Conservation (phyloP, 1,139 yeast species). For the Debaryomyces nepalensis region DNA sequence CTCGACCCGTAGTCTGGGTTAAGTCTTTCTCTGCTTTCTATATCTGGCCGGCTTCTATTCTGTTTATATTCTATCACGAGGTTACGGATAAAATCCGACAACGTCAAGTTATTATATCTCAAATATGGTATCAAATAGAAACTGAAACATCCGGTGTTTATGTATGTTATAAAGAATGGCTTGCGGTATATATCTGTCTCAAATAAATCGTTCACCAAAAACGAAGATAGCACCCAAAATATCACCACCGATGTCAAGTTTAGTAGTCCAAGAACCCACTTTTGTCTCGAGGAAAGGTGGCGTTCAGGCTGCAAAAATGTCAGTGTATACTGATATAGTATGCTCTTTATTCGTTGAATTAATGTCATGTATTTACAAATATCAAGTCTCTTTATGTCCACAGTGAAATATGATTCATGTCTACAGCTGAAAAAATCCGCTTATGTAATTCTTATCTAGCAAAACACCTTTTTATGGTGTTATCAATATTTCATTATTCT, state of each 20-base stretch:
- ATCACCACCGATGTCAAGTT: slow-evolving; percentile 75
- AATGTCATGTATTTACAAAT: slow-evolving; percentile 6
- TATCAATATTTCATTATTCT: too few relatives aligned
- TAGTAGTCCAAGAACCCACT: slow-evolving; percentile 78
- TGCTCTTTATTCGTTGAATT: slow-evolving; percentile 1
- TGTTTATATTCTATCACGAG: slow-evolving; percentile 28
- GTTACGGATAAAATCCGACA: slow-evolving; percentile 27
- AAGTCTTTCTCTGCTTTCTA: slow-evolving; percentile 16
- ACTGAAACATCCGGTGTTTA: slow-evolving; percentile 84
- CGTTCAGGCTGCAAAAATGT: slow-evolving; percentile 16
- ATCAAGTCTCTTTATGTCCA: neutral
- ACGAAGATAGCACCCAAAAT: slow-evolving; percentile 88
- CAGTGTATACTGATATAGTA: neutral
- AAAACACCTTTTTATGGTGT: neutral
- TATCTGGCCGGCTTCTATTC: slow-evolving; percentile 2
- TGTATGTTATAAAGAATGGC: slow-evolving; percentile 92
- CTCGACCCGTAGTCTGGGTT: slow-evolving; percentile 26
- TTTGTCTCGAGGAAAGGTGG: slow-evolving; percentile 36
- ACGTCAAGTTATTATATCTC: slow-evolving; percentile 26
- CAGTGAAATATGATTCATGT: slow-evolving; percentile 3
- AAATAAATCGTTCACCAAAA: slow-evolving; percentile 72
- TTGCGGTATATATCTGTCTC: slow-evolving; percentile 74
- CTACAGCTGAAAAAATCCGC: neutral
- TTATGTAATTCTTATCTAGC: slow-evolving; percentile 7
- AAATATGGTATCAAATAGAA: slow-evolving; percentile 75